Conservation (phyloP, 495 filamentous ascomycete genomes). For the Hapsidospora chrysogenum region DNA sequence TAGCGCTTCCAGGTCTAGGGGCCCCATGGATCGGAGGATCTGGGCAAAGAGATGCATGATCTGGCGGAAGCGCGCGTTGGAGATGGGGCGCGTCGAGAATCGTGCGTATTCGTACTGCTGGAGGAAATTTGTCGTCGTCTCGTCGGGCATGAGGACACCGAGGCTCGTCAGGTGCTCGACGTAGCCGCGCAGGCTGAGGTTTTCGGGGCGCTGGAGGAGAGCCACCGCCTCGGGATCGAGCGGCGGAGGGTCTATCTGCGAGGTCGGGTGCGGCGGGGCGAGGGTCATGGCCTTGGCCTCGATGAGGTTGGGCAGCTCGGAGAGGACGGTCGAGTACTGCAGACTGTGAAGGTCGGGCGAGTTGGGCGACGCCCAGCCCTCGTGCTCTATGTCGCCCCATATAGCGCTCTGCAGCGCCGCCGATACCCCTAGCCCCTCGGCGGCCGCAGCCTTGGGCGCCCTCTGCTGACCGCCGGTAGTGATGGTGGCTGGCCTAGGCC, state of each 20-base stretch:
- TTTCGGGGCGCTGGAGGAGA: constrained; percentile 48
- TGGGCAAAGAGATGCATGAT: constrained; percentile 83
- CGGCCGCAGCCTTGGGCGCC: constrained; percentile 3
- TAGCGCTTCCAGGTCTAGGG: constrained; percentile 33
- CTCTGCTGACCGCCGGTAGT: background rate
- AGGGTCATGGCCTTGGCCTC: constrained; percentile 83
- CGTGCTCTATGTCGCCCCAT: constrained; percentile 72
- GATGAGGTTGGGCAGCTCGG: constrained; percentile 78
- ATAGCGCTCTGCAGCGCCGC: constrained; percentile 15
- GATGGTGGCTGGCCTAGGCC: constrained; percentile 36
- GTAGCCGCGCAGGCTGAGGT: constrained; percentile 72
- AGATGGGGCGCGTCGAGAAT: constrained; percentile 43
- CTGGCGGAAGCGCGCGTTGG: constrained; percentile 53
- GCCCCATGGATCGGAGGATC: constrained; percentile 58
- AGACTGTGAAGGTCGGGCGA: constrained; percentile 60
- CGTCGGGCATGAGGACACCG: constrained; percentile 42
- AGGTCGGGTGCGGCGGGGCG: constrained; percentile 44
- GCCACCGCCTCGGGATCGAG: constrained; percentile 46
- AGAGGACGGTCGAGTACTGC: constrained; percentile 64
- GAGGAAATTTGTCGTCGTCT: constrained; percentile 46
- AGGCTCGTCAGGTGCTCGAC: constrained; percentile 50
- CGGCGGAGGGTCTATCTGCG: constrained; percentile 18
- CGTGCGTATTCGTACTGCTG: constrained; percentile 65
- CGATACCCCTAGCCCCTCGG: constrained; percentile 8
- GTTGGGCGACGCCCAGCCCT: constrained; percentile 73